Conservation (phyloP, 495 filamentous ascomycete genomes). For the Tuber indicum region DNA sequence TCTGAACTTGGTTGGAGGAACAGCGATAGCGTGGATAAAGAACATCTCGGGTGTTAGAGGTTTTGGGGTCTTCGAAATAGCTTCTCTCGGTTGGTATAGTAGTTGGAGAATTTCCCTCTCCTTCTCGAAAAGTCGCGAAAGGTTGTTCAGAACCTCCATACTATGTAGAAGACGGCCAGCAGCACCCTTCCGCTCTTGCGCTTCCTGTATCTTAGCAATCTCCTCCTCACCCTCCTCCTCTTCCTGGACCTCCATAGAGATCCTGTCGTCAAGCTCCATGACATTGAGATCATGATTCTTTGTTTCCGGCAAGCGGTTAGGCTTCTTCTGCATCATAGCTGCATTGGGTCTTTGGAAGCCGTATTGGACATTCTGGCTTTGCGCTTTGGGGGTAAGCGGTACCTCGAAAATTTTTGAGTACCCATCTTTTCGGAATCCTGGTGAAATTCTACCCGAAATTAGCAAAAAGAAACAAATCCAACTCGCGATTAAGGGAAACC, state of each 20-base stretch:
- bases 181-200: slow-evolving; percentile 24
- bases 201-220: slow-evolving; percentile 35
- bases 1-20: slow-evolving; percentile 89
- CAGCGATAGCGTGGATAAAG: slow-evolving; percentile 74
- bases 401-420: slow-evolving; percentile 91
- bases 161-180: slow-evolving; percentile 35
- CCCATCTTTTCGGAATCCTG: slow-evolving; percentile 74
- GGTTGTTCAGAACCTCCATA: slow-evolving; percentile 46
- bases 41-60: slow-evolving; percentile 76
- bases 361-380: slow-evolving; percentile 60
- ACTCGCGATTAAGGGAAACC: slow-evolving; percentile 28
- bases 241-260: slow-evolving; percentile 47
- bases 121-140: slow-evolving; percentile 75
- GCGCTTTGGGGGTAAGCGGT: slow-evolving; percentile 61
- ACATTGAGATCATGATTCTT: slow-evolving; percentile 13
- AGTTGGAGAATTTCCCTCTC: slow-evolving; percentile 74
- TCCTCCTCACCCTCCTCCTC: slow-evolving; percentile 47
- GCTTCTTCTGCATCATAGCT: slow-evolving; percentile 25
- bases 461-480: slow-evolving; percentile 25
- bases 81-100: slow-evolving; percentile 70
- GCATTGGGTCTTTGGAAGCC: slow-evolving; percentile 35
- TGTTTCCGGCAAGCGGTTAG: not conserved
- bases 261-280: slow-evolving; percentile 44
- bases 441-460: slow-evolving; percentile 54
- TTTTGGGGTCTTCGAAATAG: slow-evolving; percentile 47